Base-by-base conservation (phyloP, 1,284 basidiomycete genomes). In the Ganoderma resinaceum region DNA sequence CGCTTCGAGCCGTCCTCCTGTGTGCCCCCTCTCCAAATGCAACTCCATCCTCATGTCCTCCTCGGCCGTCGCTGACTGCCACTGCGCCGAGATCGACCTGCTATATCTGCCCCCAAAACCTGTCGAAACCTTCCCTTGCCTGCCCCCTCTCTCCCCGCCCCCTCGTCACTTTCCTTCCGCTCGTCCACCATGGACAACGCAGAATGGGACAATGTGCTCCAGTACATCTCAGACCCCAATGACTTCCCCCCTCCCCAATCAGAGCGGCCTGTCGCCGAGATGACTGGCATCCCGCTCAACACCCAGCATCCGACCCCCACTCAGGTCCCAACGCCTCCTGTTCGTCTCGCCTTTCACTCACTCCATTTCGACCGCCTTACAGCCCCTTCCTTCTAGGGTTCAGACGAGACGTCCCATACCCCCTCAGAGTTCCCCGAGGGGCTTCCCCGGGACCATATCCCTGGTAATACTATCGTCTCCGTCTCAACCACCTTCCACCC, bases 401-500 rank as follows among this genome's bases (percentile, higher is more conserved):
- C 81, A 0, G 66, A 76, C 52, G 67, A 73, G 23, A 76, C 76
- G n/a, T 38, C 58, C n/a, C 58, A 23, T 52, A 78, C 84, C 0
- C 78, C 82, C 6, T 79, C 82, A 14, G 78, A 77, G n/a, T 73
- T 80, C 69, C 55, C 79, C 71, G 81, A 75, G 16, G 35, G 29
- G 23, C 20, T 60, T 1, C 66, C 62, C 16, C 35, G 40, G 12
- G 67, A 68, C 26, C 63, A 66, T 20, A 16, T 63, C 26, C 46
- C 68, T 2, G 70, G 80, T 40, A 80, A 79, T 63, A 76, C 82
- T 7, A 79, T 91, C 65, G 89, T 94, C 69, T 93, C 91, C 1
- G 88, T 94, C 52, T 93, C 92, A 18, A 94, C 92, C 26, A 91
- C 91, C 0, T 94, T 94, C 80, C 90, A 86, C 76, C 91, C 92